Conservation (phyloP, 75 land plant species). For the Selaginella moellendorffii region DNA sequence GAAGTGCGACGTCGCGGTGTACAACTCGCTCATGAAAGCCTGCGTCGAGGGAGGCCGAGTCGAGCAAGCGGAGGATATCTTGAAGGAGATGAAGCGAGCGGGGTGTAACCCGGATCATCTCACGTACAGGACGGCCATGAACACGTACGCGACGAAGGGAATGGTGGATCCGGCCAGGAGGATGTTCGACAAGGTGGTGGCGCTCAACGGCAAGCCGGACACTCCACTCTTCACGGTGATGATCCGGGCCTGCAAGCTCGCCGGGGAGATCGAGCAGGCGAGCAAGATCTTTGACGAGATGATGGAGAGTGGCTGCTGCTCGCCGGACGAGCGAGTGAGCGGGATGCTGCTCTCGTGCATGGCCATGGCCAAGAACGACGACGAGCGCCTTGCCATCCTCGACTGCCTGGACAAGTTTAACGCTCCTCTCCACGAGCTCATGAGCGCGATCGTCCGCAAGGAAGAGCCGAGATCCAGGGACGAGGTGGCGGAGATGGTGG, state of each 20-base stretch:
- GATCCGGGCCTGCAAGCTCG: conserved; percentile 13
- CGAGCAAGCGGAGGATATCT: conserved; percentile 51
- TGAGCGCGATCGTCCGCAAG: neutral
- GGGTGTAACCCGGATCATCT: conserved; percentile 44
- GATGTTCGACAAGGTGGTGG: conserved; percentile 44
- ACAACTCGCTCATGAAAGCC: conserved; percentile 69
- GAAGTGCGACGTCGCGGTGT: conserved; percentile 53
- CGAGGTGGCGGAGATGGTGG: neutral
- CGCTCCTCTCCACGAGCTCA: neutral
- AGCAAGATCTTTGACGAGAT: neutral
- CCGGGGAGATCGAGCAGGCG: neutral
- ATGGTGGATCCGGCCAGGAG: conserved; percentile 41
- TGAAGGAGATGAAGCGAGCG: conserved; percentile 53
- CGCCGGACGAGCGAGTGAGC: neutral
- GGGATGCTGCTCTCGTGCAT: conserved; percentile 2
- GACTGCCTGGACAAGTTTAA: neutral
- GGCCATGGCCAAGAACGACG: neutral
- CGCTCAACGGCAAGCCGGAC: conserved; percentile 32
- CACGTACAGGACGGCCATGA: conserved; percentile 68
- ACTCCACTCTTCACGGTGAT: conserved; percentile 56
- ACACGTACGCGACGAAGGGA: conserved; percentile 51
- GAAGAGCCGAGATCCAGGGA: neutral
- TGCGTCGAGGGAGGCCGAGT: conserved; percentile 69
- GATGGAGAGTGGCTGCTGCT: neutral
- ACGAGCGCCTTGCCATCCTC: neutral